These are phyloP conservation scores for Penicillium sp. DNA, from an alignment of 2,329 filamentous ascomycete genomes.

Conservation along the genomic window DNA sequence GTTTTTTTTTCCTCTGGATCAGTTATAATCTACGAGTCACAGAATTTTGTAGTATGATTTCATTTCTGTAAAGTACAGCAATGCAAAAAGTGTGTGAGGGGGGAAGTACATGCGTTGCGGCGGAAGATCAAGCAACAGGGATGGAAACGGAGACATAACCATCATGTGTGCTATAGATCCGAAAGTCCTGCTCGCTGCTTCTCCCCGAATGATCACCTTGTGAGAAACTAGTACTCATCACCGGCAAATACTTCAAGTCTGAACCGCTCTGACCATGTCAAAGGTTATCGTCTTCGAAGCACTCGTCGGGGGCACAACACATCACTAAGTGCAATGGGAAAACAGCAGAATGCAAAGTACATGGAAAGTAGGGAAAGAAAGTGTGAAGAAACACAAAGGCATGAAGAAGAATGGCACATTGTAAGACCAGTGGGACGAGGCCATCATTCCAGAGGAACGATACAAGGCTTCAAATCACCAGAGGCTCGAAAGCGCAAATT, in stretches of 20 bases:
- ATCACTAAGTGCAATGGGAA: constrained; percentile 2
- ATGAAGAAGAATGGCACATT: constrained; percentile 5
- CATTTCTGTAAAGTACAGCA: constrained; percentile 16
- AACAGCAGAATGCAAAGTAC: constrained; percentile 10
- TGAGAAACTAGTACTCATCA: too few species aligned
- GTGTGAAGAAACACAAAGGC: constrained; percentile 16
- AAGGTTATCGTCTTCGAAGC: not conserved
- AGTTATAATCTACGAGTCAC: not conserved
- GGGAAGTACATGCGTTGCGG: not conserved
- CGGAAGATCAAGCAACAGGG: not conserved
- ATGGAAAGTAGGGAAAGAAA: constrained; percentile 7
- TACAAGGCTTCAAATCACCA: not conserved
- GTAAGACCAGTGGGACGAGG: not conserved
- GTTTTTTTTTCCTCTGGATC: not conserved
- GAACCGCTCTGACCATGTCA: not conserved
- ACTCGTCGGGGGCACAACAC: not conserved
- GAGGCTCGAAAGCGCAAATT: not conserved
- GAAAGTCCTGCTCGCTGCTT: not conserved
- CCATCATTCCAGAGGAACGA: constrained; percentile 1
- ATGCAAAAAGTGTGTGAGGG: constrained; percentile 11
- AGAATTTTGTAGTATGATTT: not conserved
- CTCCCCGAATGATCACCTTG: not conserved
- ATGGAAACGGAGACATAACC: not conserved
- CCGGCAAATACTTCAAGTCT: not conserved
- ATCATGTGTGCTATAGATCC: not conserved